Percentiles rank a stretch among this genome's conserved stretches.
Evolutionary conservation across 345 rosid species (phyloP).

Genomic region (Salix viminalis): DNA sequence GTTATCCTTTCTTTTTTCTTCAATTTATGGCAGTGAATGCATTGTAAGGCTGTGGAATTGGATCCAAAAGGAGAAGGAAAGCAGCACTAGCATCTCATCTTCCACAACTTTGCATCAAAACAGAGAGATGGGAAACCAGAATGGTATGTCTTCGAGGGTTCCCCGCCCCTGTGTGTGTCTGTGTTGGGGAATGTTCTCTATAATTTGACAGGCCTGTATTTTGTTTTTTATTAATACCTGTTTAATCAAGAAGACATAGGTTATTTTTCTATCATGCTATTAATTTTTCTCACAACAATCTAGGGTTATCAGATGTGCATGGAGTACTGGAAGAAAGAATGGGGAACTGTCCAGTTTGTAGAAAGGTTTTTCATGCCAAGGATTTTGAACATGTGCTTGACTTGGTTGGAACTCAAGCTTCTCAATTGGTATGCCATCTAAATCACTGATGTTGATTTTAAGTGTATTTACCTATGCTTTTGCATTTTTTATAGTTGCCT

Average conservation of each 20-base stretch:
- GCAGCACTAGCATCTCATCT: conserved; percentile 21
- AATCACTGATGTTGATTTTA: not conserved
- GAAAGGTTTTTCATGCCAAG: conserved; percentile 62
- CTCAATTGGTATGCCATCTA: conserved; percentile 43
- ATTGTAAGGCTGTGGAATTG: conserved; percentile 89
- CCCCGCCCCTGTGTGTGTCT: not conserved
- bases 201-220: not conserved
- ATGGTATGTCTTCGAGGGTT: conserved; percentile 34
- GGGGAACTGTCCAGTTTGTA: conserved; percentile 87
- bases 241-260: not conserved
- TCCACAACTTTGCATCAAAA: conserved; percentile 13
- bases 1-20: conserved; percentile 9
- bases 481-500: not conserved
- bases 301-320: conserved; percentile 22
- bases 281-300: not conserved
- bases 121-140: conserved; percentile 24
- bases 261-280: not conserved
- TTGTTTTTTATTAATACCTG: not conserved
- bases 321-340: conserved; percentile 35
- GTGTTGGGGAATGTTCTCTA: not conserved
- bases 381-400: conserved; percentile 77
- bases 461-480: not conserved
- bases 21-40: conserved; percentile 61
- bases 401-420: conserved; percentile 53
- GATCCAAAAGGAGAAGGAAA: conserved; percentile 52